Conservation (phyloP, 495 filamentous ascomycete species). For the Xylaria grammica region DNA sequence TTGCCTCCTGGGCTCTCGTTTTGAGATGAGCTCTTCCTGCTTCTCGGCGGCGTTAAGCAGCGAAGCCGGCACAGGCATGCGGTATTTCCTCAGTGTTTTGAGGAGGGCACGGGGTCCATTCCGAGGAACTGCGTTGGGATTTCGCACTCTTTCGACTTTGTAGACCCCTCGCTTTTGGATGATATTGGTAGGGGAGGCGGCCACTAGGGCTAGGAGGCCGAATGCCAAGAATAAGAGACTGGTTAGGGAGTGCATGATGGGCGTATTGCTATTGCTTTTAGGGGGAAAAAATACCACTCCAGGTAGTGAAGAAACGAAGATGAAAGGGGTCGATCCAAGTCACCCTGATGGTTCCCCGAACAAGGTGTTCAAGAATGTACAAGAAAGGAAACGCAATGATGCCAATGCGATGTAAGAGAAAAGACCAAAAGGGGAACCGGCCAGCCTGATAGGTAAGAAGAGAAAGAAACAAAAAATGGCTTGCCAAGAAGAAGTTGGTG, state of each 20-base stretch:
- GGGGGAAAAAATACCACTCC: slow-evolving; percentile 11
- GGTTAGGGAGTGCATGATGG: slow-evolving; percentile 44
- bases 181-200: slow-evolving; percentile 42
- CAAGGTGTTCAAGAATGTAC: slow-evolving; percentile 3
- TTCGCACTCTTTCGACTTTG: slow-evolving; percentile 64
- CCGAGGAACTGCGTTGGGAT: slow-evolving; percentile 52
- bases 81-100: slow-evolving; percentile 69
- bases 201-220: slow-evolving; percentile 44
- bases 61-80: slow-evolving; percentile 53
- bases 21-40: slow-evolving; percentile 37
- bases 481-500: slow-evolving; percentile 35
- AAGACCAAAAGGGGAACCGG: slow-evolving; percentile 22
- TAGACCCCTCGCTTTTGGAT: slow-evolving; percentile 55
- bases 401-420: slow-evolving; percentile 31
- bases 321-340: not conserved
- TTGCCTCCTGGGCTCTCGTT: slow-evolving; percentile 27
- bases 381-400: slow-evolving; percentile 14
- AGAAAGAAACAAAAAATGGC: slow-evolving; percentile 27
- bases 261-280: not conserved
- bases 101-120: slow-evolving; percentile 63
- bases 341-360: not conserved
- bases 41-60: slow-evolving; percentile 45
- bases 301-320: slow-evolving; percentile 12
- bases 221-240: slow-evolving; percentile 38
- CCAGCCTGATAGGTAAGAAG: slow-evolving; percentile 31